Evolutionary conservation across 352 stramenopile genomes (phyloP).

Genomic region (Phytophthora sp.): DNA sequence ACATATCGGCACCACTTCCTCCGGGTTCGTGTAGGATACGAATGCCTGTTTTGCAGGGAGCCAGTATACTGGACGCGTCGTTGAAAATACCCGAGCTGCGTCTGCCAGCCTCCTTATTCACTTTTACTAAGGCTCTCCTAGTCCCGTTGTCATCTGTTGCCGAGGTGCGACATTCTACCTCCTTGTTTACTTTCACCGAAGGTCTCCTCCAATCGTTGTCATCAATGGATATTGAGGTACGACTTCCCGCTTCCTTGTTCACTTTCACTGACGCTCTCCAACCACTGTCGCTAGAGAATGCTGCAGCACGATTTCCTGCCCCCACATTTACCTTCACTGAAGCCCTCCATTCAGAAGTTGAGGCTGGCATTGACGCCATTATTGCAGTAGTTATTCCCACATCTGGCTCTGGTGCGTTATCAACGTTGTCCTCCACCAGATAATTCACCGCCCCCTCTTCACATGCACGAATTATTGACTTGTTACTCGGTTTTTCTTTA

Average conservation of each 20-base stretch:
- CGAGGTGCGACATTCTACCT: constrained; percentile 29
- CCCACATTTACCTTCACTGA: constrained; percentile 31
- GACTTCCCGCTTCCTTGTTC: constrained; percentile 34
- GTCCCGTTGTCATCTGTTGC: background rate
- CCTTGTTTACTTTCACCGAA: constrained; percentile 39
- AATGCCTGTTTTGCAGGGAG: constrained; percentile 22
- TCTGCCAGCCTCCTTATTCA: constrained; percentile 39
- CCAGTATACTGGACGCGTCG: background rate
- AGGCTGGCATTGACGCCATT: background rate
- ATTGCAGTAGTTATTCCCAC: background rate
- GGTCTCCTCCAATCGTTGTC: constrained; percentile 10
- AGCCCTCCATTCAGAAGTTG: constrained; percentile 4
- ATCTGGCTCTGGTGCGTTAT: background rate
- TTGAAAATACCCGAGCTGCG: constrained; percentile 31
- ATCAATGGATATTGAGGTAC: constrained; percentile 12
- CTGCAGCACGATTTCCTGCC: constrained; percentile 29
- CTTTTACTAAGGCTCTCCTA: constrained; percentile 38
- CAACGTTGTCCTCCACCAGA: background rate
- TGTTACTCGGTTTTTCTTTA: constrained; percentile 3
- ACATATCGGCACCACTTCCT: constrained; percentile 37
- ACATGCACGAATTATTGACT: constrained; percentile 1
- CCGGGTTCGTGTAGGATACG: constrained; percentile 50
- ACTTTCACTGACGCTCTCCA: constrained; percentile 29
- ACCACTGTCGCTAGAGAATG: too few relatives aligned
- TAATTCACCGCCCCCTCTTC: background rate